Evolutionary conservation across 2,329 filamentous ascomycete genomes (phyloP).

Genomic region (Phoma herbarum): DNA sequence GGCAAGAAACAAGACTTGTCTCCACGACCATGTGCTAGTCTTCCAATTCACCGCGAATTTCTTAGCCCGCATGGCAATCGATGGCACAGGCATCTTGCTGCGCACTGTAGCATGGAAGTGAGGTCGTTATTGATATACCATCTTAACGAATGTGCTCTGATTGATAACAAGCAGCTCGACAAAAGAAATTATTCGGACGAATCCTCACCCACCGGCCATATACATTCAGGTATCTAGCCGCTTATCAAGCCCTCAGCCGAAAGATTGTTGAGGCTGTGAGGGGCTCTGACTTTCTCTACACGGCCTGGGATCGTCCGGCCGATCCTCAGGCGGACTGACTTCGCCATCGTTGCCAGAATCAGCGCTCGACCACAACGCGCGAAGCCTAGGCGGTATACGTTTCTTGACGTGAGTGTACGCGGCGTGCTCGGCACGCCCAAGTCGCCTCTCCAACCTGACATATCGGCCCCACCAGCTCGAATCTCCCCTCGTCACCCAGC

Average conservation of each 20-base stretch:
- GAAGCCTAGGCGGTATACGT: background rate
- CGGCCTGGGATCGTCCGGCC: background rate
- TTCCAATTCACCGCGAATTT: no score
- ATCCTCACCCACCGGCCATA: no score
- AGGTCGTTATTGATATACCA: background rate
- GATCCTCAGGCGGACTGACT: background rate
- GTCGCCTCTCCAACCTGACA: constrained; percentile 1
- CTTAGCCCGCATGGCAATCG: no score
- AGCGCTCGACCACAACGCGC: no score
- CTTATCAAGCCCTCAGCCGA: background rate
- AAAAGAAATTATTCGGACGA: no score
- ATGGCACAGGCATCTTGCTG: no score
- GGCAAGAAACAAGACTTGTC: no score
- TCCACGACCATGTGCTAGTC: no score
- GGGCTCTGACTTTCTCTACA: no score
- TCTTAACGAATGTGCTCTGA: background rate
- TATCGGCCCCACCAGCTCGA: constrained; percentile 11
- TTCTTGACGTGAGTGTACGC: background rate
- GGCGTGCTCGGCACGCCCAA: background rate
- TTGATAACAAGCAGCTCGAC: no score
- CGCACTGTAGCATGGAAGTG: background rate
- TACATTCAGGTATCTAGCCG: background rate
- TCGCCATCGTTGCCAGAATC: background rate
- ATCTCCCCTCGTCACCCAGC: background rate
- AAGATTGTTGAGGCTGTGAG: background rate